Base-by-base conservation (phyloP, 345 rosid species). In the Erucastrum elatum region DNA sequence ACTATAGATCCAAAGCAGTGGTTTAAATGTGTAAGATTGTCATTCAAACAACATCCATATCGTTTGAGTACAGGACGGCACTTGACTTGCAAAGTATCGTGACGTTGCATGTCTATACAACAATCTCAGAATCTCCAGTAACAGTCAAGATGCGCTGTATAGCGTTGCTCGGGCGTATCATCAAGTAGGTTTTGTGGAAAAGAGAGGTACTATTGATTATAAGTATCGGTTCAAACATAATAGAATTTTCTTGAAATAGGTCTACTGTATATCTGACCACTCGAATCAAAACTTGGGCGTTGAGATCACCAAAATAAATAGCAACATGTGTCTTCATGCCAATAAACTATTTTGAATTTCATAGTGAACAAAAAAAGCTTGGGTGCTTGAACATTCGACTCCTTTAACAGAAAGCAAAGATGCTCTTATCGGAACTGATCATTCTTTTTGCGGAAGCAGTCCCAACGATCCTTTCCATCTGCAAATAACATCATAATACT, bases 401-500 rank as follows among this genome's bases (percentile, higher is more conserved):
- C 67, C 55, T 86, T 29, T 29, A 94, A 81, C 85, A 84, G 85
- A 94, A 90, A 27, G 84, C 88, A 81, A 92, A 92, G 15, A 88
- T 79, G 37, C 73, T 81, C 83, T 90, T 90, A 66, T 90, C 97
- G 3, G 98, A 94, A 67, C 72, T 83, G 46, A 87, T 61, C 97
- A 94, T 87, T 85, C 84, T 84, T 62, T 81, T 86, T 2, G 97
- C 93, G 0, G 88, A 56, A 3, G 85, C 56, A 66, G 90, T 81
- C 56, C 98, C 95, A 2, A 88, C 97, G 37, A 90, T 87, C 80
- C 97, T 88, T 84, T 94, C 95, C 70, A 94, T 87, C 98, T 92
- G 73, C 74, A 63, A 67, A 69, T n/a, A 27, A 63, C 64, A 65
- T n/a, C 64, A 74, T 31, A 58, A 58, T 21, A 58, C 12, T 64